These are phyloP conservation scores for Sclerotinia borealis DNA, from an alignment of 2,329 filamentous ascomycete species.

Conservation along the genomic window DNA sequence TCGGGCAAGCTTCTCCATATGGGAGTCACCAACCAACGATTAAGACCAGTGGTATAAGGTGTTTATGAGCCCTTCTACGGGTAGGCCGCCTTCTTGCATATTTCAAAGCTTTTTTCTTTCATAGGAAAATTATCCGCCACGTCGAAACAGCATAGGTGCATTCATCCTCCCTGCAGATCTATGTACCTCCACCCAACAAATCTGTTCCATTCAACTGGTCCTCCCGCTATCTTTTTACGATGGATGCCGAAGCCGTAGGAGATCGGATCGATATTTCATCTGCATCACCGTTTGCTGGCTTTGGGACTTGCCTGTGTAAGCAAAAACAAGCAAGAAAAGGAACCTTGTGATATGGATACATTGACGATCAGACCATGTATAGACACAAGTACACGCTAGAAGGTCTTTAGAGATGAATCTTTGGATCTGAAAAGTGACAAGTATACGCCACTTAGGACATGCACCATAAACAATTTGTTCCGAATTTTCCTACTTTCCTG, in stretches of 20 bases:
- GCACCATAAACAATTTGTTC: neutral
- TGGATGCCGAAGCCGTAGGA: slow-evolving; percentile 5
- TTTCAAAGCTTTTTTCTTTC: slow-evolving; percentile 5
- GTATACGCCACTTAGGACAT: slow-evolving; percentile 13
- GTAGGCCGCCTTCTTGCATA: slow-evolving; percentile 21
- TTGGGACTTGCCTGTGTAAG: neutral
- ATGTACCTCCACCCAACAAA: slow-evolving; percentile 14
- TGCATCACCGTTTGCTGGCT: slow-evolving; percentile 21
- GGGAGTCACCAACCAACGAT: neutral
- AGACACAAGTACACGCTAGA: neutral
- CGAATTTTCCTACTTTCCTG: neutral
- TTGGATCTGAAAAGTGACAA: slow-evolving; percentile 19
- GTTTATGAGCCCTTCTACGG: neutral
- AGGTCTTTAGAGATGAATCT: neutral
- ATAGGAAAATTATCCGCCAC: slow-evolving; percentile 10
- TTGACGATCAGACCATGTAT: slow-evolving; percentile 2
- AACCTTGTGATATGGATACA: neutral
- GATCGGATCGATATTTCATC: slow-evolving; percentile 18
- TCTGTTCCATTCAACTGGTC: slow-evolving; percentile 16
- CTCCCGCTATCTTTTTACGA: slow-evolving; percentile 2
- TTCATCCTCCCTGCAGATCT: slow-evolving; percentile 12
- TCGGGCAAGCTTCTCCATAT: neutral
- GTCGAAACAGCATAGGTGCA: slow-evolving; percentile 8
- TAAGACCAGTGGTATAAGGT: neutral
- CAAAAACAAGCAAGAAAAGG: slow-evolving; percentile 12